Evolutionary conservation across 805 yeast species (phyloP).

Genomic region (Wickerhamiella siamensis): DNA sequence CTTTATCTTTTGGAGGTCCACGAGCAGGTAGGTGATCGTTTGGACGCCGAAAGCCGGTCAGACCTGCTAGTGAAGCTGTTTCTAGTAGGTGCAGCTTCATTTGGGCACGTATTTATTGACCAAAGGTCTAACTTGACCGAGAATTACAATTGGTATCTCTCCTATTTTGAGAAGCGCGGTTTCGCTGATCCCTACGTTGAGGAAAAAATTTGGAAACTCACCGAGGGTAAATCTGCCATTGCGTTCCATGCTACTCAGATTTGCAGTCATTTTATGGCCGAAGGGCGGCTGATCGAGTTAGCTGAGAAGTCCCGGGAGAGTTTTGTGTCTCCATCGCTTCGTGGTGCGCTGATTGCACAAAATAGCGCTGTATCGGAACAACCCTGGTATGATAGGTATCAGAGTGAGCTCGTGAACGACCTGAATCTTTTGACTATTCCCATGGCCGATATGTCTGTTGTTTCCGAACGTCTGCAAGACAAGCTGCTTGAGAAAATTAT

Average conservation of each 20-base stretch:
- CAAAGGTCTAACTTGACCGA: not conserved
- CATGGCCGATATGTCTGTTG: not conserved
- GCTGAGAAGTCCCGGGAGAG: not conserved
- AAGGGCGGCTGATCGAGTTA: not conserved
- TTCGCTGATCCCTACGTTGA: not conserved
- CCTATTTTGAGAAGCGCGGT: not conserved
- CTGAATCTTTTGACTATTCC: slow-evolving; percentile 2
- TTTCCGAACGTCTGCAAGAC: not conserved
- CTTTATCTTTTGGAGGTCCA: not conserved
- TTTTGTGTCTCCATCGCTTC: slow-evolving; percentile 5
- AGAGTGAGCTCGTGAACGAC: slow-evolving; percentile 7
- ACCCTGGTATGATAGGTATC: slow-evolving; percentile 11
- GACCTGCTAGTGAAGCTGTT: not conserved
- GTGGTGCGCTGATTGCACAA: slow-evolving; percentile 15
- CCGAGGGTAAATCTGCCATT: not conserved
- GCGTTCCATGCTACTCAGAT: slow-evolving; percentile 14
- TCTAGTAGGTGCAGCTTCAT: not conserved
- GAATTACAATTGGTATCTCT: not conserved
- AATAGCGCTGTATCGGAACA: slow-evolving; percentile 1
- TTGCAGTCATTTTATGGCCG: not conserved
- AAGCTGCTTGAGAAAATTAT: not conserved
- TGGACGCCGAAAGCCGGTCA: not conserved
- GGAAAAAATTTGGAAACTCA: slow-evolving; percentile 2
- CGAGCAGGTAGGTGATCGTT: not conserved
- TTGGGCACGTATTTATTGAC: not conserved